Percentiles rank a stretch among this genome's conserved stretches.
Conservation (phyloP, 352 stramenopile genomes). For the Globisporangium splendens region DNA sequence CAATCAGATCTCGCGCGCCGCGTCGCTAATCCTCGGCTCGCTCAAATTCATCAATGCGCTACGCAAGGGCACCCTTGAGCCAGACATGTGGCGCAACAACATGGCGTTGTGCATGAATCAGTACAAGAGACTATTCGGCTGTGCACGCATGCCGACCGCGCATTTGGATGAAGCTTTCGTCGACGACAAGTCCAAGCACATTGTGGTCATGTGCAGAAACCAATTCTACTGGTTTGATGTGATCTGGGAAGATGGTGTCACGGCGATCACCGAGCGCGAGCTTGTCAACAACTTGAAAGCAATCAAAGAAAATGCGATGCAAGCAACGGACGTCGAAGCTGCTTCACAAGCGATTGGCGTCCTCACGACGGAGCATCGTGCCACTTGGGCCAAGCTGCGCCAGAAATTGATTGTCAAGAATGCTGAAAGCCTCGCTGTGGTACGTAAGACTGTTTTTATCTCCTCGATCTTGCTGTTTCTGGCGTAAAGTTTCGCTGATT, state of each 20-base stretch:
- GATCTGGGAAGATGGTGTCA: conserved; percentile 80
- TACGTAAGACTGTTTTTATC: conserved; percentile 17
- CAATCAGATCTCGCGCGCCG: conserved; percentile 87
- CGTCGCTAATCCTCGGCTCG: conserved; percentile 87
- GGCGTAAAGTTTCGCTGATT: neutral
- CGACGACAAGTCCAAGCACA: conserved; percentile 82
- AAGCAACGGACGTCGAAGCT: conserved; percentile 51
- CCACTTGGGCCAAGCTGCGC: conserved; percentile 88
- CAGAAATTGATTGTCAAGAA: conserved; percentile 70
- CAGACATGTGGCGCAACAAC: conserved; percentile 87
- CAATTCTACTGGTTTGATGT: conserved; percentile 96
- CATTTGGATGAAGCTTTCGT: conserved; percentile 79
- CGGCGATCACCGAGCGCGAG: conserved; percentile 89
- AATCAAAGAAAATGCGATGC: conserved; percentile 84
- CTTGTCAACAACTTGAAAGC: conserved; percentile 89
- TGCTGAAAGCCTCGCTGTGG: conserved; percentile 78
- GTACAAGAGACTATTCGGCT: conserved; percentile 91
- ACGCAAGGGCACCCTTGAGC: conserved; percentile 86
- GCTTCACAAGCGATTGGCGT: conserved; percentile 81
- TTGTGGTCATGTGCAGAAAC: conserved; percentile 92
- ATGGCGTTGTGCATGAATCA: conserved; percentile 95
- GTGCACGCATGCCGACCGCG: conserved; percentile 76
- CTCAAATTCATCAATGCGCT: conserved; percentile 92
- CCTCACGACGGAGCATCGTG: conserved; percentile 89
- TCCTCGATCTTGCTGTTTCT: neutral